Percentiles rank a stretch among this genome's conserved stretches.
phyloP scores from a whole-genome alignment of 2,329 filamentous ascomycete genomes.

The Fusarium penzigii region DNA sequence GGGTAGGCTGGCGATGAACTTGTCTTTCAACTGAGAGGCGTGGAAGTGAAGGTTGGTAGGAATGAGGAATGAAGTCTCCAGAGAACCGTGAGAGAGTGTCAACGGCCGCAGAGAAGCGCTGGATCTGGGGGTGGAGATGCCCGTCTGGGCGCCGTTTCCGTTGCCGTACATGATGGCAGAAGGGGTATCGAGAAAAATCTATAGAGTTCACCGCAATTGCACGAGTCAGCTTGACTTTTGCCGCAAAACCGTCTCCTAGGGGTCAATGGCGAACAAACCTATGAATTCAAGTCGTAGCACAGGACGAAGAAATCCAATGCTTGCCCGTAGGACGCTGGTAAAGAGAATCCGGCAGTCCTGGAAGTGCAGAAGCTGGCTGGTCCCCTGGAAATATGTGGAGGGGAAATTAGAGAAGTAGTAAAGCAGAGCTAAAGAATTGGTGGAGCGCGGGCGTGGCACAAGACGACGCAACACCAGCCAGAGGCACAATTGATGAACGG shows the following conservation, averaged over 20 bases:
- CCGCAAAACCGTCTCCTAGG: background rate
- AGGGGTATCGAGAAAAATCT: slow-evolving; percentile 46
- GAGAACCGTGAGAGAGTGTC: slow-evolving; percentile 86
- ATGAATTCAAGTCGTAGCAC: slow-evolving; percentile 33
- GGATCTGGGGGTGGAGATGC: slow-evolving; percentile 93
- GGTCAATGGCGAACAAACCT: slow-evolving; percentile 29
- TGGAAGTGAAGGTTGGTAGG: slow-evolving; percentile 96
- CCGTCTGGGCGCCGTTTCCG: slow-evolving; percentile 83
- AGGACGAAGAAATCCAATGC: slow-evolving; percentile 22
- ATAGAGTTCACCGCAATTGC: slow-evolving; percentile 5
- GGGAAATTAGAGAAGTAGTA: slow-evolving; percentile 28
- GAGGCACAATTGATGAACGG: slow-evolving; percentile 21
- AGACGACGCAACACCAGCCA: slow-evolving; percentile 32
- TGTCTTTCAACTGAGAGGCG: slow-evolving; percentile 89
- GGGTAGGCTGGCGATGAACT: slow-evolving; percentile 82
- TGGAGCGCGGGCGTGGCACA: slow-evolving; percentile 27
- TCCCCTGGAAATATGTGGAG: slow-evolving; percentile 27
- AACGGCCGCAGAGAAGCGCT: slow-evolving; percentile 90
- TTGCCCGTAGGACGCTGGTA: slow-evolving; percentile 30
- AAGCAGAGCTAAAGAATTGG: slow-evolving; percentile 22
- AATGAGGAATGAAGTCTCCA: slow-evolving; percentile 95
- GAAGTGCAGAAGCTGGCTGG: slow-evolving; percentile 30
- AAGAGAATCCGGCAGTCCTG: slow-evolving; percentile 27
- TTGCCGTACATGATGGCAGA: slow-evolving; percentile 78
- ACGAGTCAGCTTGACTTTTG: slow-evolving; percentile 17